Evolutionary conservation across 2,329 filamentous ascomycete species (phyloP).

Genomic region (Colletotrichum viniferum): DNA sequence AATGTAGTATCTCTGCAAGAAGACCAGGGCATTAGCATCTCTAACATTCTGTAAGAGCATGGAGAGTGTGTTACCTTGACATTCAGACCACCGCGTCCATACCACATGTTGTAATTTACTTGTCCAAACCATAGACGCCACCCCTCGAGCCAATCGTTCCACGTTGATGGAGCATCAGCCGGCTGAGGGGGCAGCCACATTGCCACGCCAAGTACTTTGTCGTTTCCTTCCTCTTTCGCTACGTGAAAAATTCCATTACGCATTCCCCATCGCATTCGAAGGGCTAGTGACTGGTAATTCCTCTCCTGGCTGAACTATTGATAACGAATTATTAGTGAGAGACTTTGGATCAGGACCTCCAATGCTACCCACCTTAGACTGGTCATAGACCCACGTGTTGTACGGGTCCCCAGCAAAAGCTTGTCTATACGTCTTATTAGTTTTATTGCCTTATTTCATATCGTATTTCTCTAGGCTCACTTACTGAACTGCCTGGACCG

Average conservation of each 20-base stretch:
- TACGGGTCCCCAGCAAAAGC: constrained; percentile 72
- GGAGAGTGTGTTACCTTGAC: constrained; percentile 46
- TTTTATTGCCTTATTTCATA: not conserved
- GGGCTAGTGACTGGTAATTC: constrained; percentile 66
- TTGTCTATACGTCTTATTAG: constrained; percentile 28
- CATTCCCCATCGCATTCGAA: constrained; percentile 74
- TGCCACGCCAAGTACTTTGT: constrained; percentile 69
- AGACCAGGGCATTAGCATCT: no score
- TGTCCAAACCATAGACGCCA: constrained; percentile 73
- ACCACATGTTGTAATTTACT: constrained; percentile 68
- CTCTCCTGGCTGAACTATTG: constrained; percentile 60
- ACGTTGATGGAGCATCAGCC: constrained; percentile 52
- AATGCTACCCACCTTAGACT: constrained; percentile 45
- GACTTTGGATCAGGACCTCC: not conserved
- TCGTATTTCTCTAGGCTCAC: not conserved
- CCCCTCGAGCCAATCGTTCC: constrained; percentile 65
- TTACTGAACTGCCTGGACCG: constrained; percentile 66
- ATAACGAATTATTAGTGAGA: not conserved
- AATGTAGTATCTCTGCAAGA: constrained; percentile 65
- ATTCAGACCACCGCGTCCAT: constrained; percentile 71
- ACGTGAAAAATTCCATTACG: constrained; percentile 72
- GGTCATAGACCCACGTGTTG: constrained; percentile 68
- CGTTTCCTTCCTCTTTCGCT: constrained; percentile 61
- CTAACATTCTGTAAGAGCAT: no score
- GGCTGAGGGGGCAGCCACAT: constrained; percentile 72